These are phyloP conservation scores for Hemisphaericaspora subhashii DNA, from an alignment of 1,139 yeast species.

Conservation along the genomic window DNA sequence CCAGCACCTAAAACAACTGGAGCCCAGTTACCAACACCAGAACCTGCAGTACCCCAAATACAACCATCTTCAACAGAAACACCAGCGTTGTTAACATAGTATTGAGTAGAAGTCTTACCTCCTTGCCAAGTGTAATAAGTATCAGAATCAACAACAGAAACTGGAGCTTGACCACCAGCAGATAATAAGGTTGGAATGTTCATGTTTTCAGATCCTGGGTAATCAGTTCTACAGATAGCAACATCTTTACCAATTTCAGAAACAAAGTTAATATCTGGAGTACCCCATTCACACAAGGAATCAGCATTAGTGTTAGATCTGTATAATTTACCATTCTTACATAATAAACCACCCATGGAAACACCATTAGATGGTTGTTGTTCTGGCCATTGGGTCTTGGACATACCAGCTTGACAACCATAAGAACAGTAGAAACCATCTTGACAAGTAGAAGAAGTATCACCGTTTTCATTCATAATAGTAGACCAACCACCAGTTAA, in stretches of 20 bases:
- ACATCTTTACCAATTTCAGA: constrained; percentile 56
- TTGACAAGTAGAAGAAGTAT: constrained; percentile 65
- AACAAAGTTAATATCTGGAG: constrained; percentile 58
- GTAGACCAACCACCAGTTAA: constrained; percentile 73
- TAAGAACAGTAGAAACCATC: constrained; percentile 82
- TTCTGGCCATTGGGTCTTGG: constrained; percentile 85
- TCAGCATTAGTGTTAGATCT: constrained; percentile 58
- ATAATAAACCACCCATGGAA: constrained; percentile 75
- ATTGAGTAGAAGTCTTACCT: constrained; percentile 69
- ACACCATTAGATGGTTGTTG: constrained; percentile 71
- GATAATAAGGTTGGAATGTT: constrained; percentile 71
- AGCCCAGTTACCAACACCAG: constrained; percentile 81
- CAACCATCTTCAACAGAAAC: constrained; percentile 72
- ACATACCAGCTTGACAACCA: constrained; percentile 89
- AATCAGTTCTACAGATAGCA: constrained; percentile 83
- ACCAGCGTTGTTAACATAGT: constrained; percentile 82
- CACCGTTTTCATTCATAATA: constrained; percentile 61
- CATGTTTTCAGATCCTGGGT: constrained; percentile 90
- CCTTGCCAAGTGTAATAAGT: constrained; percentile 68
- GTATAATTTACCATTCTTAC: constrained; percentile 70
- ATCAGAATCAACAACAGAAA: constrained; percentile 65
- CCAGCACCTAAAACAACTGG: constrained; percentile 82
- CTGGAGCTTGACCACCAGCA: constrained; percentile 57
- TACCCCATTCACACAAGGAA: constrained; percentile 79
- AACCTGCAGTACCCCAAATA: constrained; percentile 67